Conservation (phyloP, 2,329 filamentous ascomycete species). For the Gyromitra esculenta region DNA sequence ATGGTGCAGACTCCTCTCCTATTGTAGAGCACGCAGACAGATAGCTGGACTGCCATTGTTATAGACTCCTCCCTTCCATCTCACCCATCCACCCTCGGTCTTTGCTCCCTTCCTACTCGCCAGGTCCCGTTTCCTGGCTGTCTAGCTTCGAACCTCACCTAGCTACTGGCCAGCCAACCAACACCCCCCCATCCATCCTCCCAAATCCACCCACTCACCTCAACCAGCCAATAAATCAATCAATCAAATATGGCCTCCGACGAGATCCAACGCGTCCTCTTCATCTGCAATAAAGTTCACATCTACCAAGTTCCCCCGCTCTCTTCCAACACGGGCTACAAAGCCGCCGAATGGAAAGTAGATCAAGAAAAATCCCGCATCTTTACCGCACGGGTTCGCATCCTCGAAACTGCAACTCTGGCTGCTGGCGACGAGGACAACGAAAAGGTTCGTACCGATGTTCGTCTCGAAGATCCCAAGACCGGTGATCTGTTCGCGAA, state of each 20-base stretch:
- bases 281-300: conserved; percentile 77
- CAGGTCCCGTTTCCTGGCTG: background rate
- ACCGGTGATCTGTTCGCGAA: conserved; percentile 83
- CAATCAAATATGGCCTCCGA: conserved; percentile 65
- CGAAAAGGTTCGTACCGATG: conserved; percentile 73
- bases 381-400: conserved; percentile 82
- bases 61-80: conserved; percentile 1
- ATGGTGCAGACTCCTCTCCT: no score
- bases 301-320: conserved; percentile 88
- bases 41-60: background rate
- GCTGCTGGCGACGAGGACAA: conserved; percentile 59
- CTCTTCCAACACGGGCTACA: conserved; percentile 79
- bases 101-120: background rate
- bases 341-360: conserved; percentile 78
- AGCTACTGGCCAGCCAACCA: background rate
- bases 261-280: conserved; percentile 86
- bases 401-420: conserved; percentile 76
- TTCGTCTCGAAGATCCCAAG: conserved; percentile 79
- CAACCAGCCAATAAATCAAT: conserved; percentile 11
- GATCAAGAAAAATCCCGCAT: conserved; percentile 74
- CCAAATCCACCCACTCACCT: background rate
- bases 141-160: background rate
- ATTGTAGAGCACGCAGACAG: background rate
- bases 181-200: background rate
- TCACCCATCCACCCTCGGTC: background rate